Base-by-base conservation (phyloP, 1,284 basidiomycete species). In the Boletellus deceptivus region DNA sequence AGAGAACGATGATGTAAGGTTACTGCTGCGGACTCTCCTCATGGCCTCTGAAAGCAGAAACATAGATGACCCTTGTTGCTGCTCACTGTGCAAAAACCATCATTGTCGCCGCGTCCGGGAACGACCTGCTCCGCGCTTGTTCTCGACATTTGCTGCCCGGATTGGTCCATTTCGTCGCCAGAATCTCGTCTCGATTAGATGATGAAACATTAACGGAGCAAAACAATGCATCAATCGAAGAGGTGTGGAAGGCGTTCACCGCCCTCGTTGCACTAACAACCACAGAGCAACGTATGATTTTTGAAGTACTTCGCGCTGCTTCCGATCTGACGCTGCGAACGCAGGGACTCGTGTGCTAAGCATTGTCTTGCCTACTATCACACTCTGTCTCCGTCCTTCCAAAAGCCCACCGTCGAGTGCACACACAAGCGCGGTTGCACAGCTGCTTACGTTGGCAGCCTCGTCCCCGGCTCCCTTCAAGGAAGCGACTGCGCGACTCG, bases 71-170 rank as follows among this genome's bases (percentile, higher is more conserved):
- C 0, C 67, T 93, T n/a, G 92, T 91, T 4, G 92, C 93, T 3
- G 82, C 89, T 1, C 92, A 98, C 60, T 97, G 95, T 62, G 81
- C 89, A 0, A 89, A 89, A 59, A 93, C 93, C 0, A 71, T 96
- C 22, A 54, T 49, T 31, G 76, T 95, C 35, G 70, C 81, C 8
- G 82, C 89, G 11, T 72, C 82, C 6, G 83, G 84, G 43, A 79
- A 84, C 63, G 61, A 78, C 0, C 70, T 87, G n/a, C 77, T 96
- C 22, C 82, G 84, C 36, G 82, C 87, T 55, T 91, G 87, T 57
- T 77, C 83, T 6, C 79, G 82, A 48, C 75, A 89, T 46, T 75
- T 97, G 16, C 68, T 98, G 6, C 90, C 94, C 0, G 85, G 84
- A 0, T 71, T 97, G 51, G 83, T 98, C 22, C 84, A 84, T 57